Base-by-base conservation (phyloP, 441 rosid species). In the Euphorbia celastroides region DNA sequence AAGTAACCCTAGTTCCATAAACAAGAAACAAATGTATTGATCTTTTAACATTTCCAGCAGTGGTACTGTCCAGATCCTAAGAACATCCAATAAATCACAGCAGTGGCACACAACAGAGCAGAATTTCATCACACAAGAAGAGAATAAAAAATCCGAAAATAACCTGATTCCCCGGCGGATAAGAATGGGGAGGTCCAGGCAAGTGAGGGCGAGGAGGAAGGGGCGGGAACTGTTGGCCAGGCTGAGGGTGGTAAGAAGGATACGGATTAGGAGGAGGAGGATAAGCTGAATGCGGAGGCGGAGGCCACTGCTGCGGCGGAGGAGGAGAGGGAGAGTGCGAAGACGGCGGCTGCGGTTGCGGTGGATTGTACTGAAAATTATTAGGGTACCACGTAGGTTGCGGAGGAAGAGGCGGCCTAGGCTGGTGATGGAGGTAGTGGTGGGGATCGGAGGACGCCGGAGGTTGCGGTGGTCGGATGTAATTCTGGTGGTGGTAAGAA, bases 301-400 rank as follows among this genome's bases (percentile, higher is more conserved):
- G 70, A 14, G 83, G 74, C 92, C 96, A 85, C 67, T 81, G 89
- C 30, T 72, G 72, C 31, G 72, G 83, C 41, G 82, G 79, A 0
- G 90, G 84, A 19, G 81, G 68, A 30, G 89, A 78, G 17, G 84
- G 82, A 32, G 88, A 85, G 36, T 82, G 88, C 69, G 83, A 69
- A 12, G 66, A 34, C 2, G 80, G 77, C 55, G 86, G 46, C 17
- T 57, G 69, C 12, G 69, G 57, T 5, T 60, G 65, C 1, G 57
- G 75, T 12, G 61, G 81, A 26, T 75, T 88, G 82, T 79, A 83
- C 54, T 83, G 93, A 74, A 83, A 93, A 67, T 89, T 93, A 69
- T 78, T 78, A 58, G 92, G 16, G 79, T 81, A 82, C 96, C 96
- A 88, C 9, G 81, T 46, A 19, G 71, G 78, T 46, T 83, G 87